Percentiles rank a stretch among this genome's conserved stretches.
phyloP scores from a whole-genome alignment of 805 yeast species.

The Schwanniomyces pseudopolymorphus region DNA sequence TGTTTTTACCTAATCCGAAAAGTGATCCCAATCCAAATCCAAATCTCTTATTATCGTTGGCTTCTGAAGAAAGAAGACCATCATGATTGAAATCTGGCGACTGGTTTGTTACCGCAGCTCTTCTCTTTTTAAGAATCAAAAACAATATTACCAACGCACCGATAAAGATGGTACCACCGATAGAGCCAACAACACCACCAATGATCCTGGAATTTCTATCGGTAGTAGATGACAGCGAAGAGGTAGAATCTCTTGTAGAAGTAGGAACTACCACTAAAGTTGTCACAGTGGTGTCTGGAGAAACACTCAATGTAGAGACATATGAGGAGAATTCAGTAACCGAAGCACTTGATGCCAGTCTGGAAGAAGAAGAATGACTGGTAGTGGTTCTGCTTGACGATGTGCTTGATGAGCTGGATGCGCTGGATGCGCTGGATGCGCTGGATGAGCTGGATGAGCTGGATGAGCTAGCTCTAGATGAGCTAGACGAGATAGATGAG shows the following conservation, averaged over 20 bases:
- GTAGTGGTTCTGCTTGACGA: not conserved
- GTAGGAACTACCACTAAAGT: conserved; percentile 41
- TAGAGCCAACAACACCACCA: conserved; percentile 47
- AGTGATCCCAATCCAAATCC: conserved; percentile 33
- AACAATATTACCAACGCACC: conserved; percentile 36
- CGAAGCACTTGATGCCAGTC: not conserved
- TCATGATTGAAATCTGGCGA: conserved; percentile 44
- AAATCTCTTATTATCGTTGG: conserved; percentile 6
- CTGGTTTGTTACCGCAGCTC: conserved; percentile 34
- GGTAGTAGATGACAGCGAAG: conserved; percentile 13
- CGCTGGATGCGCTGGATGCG: conserved; percentile 1
- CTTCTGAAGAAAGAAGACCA: conserved; percentile 15
- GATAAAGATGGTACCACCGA: conserved; percentile 45
- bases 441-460: conserved; percentile 4
- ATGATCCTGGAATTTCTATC: conserved; percentile 34
- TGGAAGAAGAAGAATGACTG: not conserved
- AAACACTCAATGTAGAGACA: conserved; percentile 9
- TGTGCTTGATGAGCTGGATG: conserved; percentile 2
- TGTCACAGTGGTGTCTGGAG: conserved; percentile 28
- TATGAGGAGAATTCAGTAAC: not conserved
- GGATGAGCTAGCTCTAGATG: conserved; percentile 5
- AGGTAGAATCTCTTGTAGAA: conserved; percentile 16
- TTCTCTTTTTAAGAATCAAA: conserved; percentile 33
- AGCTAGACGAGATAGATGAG: no score
- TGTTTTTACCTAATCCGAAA: conserved; percentile 23